Evolutionary conservation across 179 eudicot species (phyloP), one percentile per base, ranked within the genome.

Genomic region (Beta lomatogona): DNA sequence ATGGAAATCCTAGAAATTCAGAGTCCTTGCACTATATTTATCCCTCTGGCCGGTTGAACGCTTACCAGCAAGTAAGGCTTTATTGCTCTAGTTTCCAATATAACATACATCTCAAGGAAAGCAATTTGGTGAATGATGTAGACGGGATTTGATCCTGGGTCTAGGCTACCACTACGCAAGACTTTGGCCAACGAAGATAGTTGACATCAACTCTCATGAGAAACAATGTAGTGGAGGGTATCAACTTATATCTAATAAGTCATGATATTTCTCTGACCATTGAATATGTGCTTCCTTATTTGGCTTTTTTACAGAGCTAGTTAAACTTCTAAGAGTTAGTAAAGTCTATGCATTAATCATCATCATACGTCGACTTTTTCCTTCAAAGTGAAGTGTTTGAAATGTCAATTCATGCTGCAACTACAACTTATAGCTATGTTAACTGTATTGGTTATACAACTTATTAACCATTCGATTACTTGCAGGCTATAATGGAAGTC

Each of bases 1-100:
- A 95, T 85, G 98, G 98, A 72, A 81, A 87, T 85, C 98, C 98
- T 61, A 88, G 88, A 78, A 82, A 57, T 72, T 81, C 86, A 22
- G 83, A 84, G 71, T 94, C 99, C 61, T 87, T 93, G 88, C 99
- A 95, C 81, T 95, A 92, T 82, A 88, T 95, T 69, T 89, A 91
- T 85, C 97, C 91, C 72, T 84, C 94, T 58, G 95, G 97, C 85
- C 85, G 92, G 50, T 76, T 90, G 73, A 94, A 95, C 82, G 90
- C 97, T 75, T 95, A 95, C 84, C 99, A 95, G 86, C 90, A 88
- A 89, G 99, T 92, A 85, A 86, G 83, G 28, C 73, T 54, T 74
- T 44, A 61, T 60, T n/a, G 19, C 60, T 74, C 50, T 50, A 53
- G 18, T 71, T 36, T 63, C 14, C 64, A 65, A 14, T 78, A 10